These are phyloP conservation scores for Falciphora oryzae DNA, from an alignment of 2,329 filamentous ascomycete genomes.

Conservation along the genomic window DNA sequence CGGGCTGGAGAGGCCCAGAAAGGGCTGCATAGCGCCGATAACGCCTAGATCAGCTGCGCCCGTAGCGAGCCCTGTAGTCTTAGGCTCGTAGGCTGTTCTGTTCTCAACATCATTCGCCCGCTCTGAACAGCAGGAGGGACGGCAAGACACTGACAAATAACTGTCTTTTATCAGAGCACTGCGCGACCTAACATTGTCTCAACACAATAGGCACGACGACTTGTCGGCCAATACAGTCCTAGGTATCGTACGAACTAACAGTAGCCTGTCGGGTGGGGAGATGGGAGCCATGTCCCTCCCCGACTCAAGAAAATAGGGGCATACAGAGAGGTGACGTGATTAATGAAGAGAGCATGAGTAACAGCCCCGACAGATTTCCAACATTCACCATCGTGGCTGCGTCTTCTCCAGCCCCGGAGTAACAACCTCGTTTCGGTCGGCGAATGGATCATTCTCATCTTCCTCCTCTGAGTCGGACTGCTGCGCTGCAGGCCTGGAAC, in stretches of 20 bases:
- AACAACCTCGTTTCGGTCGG: constrained; percentile 66
- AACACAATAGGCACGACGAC: neutral
- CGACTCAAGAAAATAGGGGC: neutral
- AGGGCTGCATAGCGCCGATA: too few relatives aligned
- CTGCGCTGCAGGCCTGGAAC: constrained; percentile 29
- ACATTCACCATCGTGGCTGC: constrained; percentile 27
- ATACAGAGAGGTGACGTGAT: neutral
- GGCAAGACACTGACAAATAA: neutral
- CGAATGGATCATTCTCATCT: constrained; percentile 85
- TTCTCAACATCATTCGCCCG: too few relatives aligned
- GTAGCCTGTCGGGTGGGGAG: too few relatives aligned
- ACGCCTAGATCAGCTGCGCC: too few relatives aligned
- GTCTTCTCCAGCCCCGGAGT: constrained; percentile 33
- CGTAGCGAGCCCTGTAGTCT: too few relatives aligned
- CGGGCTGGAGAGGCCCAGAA: too few relatives aligned
- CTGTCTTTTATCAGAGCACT: neutral
- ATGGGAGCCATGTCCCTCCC: neutral
- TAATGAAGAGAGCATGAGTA: neutral
- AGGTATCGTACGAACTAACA: neutral
- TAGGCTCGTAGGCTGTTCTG: too few relatives aligned
- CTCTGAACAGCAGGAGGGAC: too few relatives aligned
- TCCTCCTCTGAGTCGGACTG: constrained; percentile 49
- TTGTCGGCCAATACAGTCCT: neutral
- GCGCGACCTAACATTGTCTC: neutral
- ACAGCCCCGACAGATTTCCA: neutral